These are phyloP conservation scores for Tulasnella sp. DNA, from an alignment of 768 basidiomycete genomes.

Conservation along the genomic window DNA sequence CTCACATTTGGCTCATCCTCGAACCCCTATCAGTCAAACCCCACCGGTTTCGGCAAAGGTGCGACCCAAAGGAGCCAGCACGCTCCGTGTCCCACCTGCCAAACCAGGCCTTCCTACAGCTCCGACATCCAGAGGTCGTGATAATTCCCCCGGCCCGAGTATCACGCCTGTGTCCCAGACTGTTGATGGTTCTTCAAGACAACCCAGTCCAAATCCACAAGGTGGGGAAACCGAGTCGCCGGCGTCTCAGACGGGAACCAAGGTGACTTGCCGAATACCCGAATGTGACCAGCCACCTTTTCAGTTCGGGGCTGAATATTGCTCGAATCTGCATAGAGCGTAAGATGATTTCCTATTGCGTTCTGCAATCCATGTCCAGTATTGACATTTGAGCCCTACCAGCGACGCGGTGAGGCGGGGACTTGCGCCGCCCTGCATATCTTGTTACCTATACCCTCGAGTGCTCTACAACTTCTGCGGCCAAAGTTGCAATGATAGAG, in stretches of 20 bases:
- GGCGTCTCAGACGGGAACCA: neutral
- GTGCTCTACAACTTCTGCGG: conserved; percentile 17
- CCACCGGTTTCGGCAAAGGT: too few relatives aligned
- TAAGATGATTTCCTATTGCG: neutral
- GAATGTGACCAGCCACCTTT: conserved; percentile 12
- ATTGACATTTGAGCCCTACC: neutral
- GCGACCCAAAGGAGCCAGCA: neutral
- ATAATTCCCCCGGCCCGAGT: neutral
- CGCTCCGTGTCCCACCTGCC: neutral
- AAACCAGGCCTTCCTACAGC: neutral
- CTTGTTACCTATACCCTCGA: conserved; percentile 12
- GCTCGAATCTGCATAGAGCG: conserved; percentile 8
- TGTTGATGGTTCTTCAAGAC: neutral
- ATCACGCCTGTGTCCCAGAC: neutral
- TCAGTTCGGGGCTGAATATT: conserved; percentile 7
- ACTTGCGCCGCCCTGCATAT: conserved; percentile 9
- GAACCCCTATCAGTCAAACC: neutral
- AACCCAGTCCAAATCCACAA: neutral
- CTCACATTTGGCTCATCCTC: neutral
- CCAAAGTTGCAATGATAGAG: conserved; percentile 2
- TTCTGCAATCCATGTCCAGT: neutral
- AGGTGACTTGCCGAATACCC: conserved; percentile 8
- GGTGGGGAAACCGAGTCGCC: neutral
- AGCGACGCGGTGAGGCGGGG: conserved; percentile 11
- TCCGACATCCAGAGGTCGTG: neutral